Base-by-base conservation (phyloP, 306 rosid species). In the Fragaria nilgerrensis region DNA sequence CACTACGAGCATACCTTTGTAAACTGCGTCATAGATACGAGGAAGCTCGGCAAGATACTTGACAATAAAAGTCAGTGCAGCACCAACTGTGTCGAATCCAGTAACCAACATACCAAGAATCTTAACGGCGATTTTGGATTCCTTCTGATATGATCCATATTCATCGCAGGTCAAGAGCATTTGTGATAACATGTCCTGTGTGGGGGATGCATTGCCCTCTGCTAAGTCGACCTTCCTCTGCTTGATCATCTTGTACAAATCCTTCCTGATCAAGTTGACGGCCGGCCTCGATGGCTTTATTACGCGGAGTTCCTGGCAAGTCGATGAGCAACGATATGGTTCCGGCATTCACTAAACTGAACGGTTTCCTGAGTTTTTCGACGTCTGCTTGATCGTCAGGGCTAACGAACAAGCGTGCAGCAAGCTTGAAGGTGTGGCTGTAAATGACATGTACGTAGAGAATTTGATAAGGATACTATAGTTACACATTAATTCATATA, bases 141-240 rank as follows among this genome's bases (percentile, higher is more conserved):
- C 91, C 7, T 0, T 75, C 89, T 83, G 77, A 39, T 64, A 79
- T 0, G 44, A 43, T 0, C 86, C 90, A 34, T 58, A 37, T 27
- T 91, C 87, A 25, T 87, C 81, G 19, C 84, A 68, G 0, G 89
- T 41, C 32, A 85, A 43, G 9, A 90, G 70, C 95, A 92, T 88
- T 82, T 88, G 93, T 4, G 95, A 88, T 41, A 92, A 36, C 29
- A 92, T 87, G 3, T 92, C 97, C 55, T 92, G 90, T 0, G 86
- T 78, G 0, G 85, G 39, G 0, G 78, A 67, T 2, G 91, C 95
- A 0, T 76, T 81, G 1, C 89, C 89, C 23, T 88, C 75, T 0
- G 25, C 87, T 48, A 89, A 66, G 59, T 86, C 92, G 34, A 37
- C 4, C 59, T 82, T 89, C 48, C 94, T 84, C 75, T 86, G 78